phyloP scores from a whole-genome alignment of 805 yeast genomes.

The Schwanniomyces pseudopolymorphus region DNA sequence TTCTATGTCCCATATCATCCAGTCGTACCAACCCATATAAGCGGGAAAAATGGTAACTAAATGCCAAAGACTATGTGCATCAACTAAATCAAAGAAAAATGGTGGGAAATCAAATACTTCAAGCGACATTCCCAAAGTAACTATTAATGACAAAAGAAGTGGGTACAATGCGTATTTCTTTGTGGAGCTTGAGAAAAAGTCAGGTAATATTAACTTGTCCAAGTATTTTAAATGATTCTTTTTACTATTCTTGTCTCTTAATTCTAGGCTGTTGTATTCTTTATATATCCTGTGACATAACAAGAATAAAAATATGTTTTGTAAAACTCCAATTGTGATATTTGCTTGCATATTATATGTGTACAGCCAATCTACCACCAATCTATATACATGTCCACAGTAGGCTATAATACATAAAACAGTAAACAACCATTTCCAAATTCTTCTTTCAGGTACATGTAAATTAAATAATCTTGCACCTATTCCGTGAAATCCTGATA shows the following conservation, averaged over 20 bases:
- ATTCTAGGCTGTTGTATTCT: constrained; percentile 21
- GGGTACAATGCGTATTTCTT: constrained; percentile 43
- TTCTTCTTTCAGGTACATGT: constrained; percentile 36
- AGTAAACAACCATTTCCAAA: constrained; percentile 35
- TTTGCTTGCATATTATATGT: constrained; percentile 94
- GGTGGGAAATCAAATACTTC: constrained; percentile 91
- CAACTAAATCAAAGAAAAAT: constrained; percentile 57
- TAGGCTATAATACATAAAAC: constrained; percentile 51
- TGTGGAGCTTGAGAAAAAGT: constrained; percentile 32
- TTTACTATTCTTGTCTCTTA: constrained; percentile 5
- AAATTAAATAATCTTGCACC: constrained; percentile 59
- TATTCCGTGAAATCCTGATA: constrained; percentile 74
- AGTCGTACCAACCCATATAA: constrained; percentile 43
- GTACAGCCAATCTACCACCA: constrained; percentile 79
- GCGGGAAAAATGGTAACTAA: constrained; percentile 64
- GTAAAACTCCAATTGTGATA: constrained; percentile 72
- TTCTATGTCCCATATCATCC: constrained; percentile 43
- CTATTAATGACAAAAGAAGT: constrained; percentile 35
- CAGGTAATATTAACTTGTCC: constrained; percentile 23
- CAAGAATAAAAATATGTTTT: constrained; percentile 47
- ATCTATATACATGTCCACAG: constrained; percentile 60
- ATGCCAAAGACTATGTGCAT: constrained; percentile 97
- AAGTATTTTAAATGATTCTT: constrained; percentile 29
- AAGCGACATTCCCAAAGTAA: constrained; percentile 77
- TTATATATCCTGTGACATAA: constrained; percentile 33